These are phyloP conservation scores for Solanum rostratum DNA, from an alignment of 257 asterid species.

Conservation along the genomic window DNA sequence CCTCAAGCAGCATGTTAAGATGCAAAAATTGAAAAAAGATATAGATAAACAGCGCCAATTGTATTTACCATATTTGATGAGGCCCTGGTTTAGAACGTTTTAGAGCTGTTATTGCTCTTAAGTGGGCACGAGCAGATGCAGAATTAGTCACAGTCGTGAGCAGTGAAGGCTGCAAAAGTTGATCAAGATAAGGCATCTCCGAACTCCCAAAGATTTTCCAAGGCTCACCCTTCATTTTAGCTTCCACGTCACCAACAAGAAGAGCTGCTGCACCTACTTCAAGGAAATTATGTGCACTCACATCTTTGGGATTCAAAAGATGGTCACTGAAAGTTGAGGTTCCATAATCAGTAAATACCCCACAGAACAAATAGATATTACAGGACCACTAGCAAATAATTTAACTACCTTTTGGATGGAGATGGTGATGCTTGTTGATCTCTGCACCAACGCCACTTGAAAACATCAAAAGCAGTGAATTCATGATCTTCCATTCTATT, in stretches of 20 bases:
- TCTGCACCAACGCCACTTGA: slow-evolving; percentile 95
- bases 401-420: slow-evolving; percentile 65
- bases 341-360: slow-evolving; percentile 13
- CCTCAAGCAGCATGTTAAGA: not conserved
- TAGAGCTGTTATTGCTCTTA: slow-evolving; percentile 89
- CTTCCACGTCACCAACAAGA: slow-evolving; percentile 95
- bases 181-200: slow-evolving; percentile 94
- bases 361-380: not conserved
- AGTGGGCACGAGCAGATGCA: slow-evolving; percentile 82
- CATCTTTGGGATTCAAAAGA: slow-evolving; percentile 60
- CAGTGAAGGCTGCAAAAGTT: slow-evolving; percentile 87
- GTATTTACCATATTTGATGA: slow-evolving; percentile 64
- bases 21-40: not conserved
- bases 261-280: slow-evolving; percentile 99
- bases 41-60: not conserved
- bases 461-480: slow-evolving; percentile 71
- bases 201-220: slow-evolving; percentile 80
- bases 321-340: slow-evolving; percentile 57
- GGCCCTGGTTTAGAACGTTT: slow-evolving; percentile 82
- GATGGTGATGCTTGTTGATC: slow-evolving; percentile 68
- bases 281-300: slow-evolving; percentile 62
- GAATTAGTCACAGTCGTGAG: slow-evolving; percentile 96
- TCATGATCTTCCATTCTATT: slow-evolving; percentile 69
- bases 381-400: slow-evolving; percentile 18
- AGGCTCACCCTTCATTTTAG: slow-evolving; percentile 87